phyloP scores from a whole-genome alignment of 2,329 filamentous ascomycete genomes.

The Epichloe baconii region DNA sequence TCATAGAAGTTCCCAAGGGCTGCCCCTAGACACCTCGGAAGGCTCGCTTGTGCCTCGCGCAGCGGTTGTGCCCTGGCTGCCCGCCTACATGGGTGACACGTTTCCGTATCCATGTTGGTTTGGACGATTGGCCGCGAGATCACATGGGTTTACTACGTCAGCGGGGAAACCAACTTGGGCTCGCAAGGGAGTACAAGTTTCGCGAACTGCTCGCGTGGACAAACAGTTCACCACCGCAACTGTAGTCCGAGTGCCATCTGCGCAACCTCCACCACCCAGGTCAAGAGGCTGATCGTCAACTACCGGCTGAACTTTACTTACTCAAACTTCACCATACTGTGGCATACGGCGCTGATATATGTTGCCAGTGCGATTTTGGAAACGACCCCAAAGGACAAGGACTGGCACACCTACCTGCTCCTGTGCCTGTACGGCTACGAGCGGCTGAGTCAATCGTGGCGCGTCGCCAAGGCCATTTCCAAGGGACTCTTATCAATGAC shows the following conservation, averaged over 20 bases:
- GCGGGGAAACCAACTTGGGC: constrained; percentile 4
- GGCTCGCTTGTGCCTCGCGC: background rate
- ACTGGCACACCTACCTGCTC: no score
- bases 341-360: no score
- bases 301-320: no score
- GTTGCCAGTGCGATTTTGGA: no score
- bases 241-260: constrained; percentile 11
- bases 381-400: no score
- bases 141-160: constrained; percentile 13
- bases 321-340: no score
- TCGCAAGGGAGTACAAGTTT: constrained; percentile 16
- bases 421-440: no score
- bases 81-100: constrained; percentile 11
- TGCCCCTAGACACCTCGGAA: background rate
- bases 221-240: no score
- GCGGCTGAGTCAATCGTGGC: no score
- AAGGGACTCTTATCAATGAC: no score
- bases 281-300: constrained; percentile 14
- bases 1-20: no score
- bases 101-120: constrained; percentile 20
- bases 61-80: background rate
- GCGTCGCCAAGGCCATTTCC: no score
- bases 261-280: constrained; percentile 20
- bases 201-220: constrained; percentile 15
- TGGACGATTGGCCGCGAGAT: constrained; percentile 19